Evolutionary conservation across 2,329 filamentous ascomycete species (phyloP).

Genomic region (Colletotrichum filicis): DNA sequence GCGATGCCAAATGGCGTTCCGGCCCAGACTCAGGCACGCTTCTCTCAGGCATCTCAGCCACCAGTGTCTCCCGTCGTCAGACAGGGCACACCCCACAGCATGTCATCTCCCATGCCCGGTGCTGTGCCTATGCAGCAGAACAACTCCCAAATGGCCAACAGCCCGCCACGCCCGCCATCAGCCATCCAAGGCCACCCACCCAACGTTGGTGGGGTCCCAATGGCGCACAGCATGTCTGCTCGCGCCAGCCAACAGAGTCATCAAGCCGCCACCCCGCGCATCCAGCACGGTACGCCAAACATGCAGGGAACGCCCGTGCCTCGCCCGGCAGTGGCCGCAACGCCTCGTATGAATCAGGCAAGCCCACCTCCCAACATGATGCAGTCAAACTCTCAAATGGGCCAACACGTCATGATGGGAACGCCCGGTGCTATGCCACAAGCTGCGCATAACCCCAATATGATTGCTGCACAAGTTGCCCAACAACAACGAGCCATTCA

Average conservation of each 20-base stretch:
- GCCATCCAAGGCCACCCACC: conserved; percentile 69
- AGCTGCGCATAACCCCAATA: conserved; percentile 51
- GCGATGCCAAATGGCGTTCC: conserved; percentile 52
- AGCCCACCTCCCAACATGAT: conserved; percentile 71
- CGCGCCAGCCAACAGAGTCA: conserved; percentile 76
- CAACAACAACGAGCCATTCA: conserved; percentile 59
- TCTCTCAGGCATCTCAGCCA: conserved; percentile 69
- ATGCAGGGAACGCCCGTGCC: conserved; percentile 71
- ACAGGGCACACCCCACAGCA: conserved; percentile 72
- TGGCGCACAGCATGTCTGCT: conserved; percentile 71
- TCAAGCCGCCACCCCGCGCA: conserved; percentile 70
- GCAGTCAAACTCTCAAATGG: conserved; percentile 66
- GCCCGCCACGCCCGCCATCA: conserved; percentile 74
- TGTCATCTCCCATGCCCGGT: conserved; percentile 74
- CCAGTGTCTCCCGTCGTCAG: conserved; percentile 72
- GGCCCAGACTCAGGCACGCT: conserved; percentile 57
- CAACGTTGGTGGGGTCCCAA: conserved; percentile 63
- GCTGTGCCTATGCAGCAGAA: conserved; percentile 73
- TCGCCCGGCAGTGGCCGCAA: conserved; percentile 62
- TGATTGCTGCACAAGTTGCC: conserved; percentile 57
- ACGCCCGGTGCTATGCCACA: conserved; percentile 44
- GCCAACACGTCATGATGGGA: conserved; percentile 62
- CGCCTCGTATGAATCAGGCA: conserved; percentile 71
- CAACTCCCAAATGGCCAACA: conserved; percentile 75
- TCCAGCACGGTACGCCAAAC: conserved; percentile 70